Evolutionary conservation across 495 filamentous ascomycete species (phyloP).

Genomic region (Daldinia concentrica): DNA sequence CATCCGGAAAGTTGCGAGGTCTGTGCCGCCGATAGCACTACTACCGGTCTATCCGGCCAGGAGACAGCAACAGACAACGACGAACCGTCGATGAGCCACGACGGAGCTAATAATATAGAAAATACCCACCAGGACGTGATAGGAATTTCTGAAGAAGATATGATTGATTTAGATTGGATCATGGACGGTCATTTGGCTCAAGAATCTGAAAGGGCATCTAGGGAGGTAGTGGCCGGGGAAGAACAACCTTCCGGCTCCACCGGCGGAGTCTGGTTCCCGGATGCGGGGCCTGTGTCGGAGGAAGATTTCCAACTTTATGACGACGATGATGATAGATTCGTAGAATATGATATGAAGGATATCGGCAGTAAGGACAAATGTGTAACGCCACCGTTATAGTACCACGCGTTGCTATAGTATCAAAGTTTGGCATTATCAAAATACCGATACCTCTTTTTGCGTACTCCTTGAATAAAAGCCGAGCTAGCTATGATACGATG

Average conservation of each 20-base stretch:
- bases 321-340: background rate
- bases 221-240: background rate
- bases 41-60: background rate
- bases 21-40: background rate
- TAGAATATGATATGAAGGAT: background rate
- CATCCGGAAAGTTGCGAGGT: background rate
- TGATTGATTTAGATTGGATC: background rate
- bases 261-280: background rate
- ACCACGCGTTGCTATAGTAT: background rate
- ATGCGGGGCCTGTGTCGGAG: background rate
- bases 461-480: no score
- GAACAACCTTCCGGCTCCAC: background rate
- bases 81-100: background rate
- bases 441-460: background rate
- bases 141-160: background rate
- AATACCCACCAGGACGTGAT: background rate
- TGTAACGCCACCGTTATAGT: background rate
- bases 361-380: background rate
- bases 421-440: background rate
- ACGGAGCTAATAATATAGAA: background rate
- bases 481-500: no score
- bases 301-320: background rate
- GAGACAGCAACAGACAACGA: background rate
- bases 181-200: background rate
- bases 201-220: background rate